Evolutionary conservation across 2,329 filamentous ascomycete genomes (phyloP), one percentile per base, ranked within the genome.

Genomic region (Scolecobasidium constrictum): DNA sequence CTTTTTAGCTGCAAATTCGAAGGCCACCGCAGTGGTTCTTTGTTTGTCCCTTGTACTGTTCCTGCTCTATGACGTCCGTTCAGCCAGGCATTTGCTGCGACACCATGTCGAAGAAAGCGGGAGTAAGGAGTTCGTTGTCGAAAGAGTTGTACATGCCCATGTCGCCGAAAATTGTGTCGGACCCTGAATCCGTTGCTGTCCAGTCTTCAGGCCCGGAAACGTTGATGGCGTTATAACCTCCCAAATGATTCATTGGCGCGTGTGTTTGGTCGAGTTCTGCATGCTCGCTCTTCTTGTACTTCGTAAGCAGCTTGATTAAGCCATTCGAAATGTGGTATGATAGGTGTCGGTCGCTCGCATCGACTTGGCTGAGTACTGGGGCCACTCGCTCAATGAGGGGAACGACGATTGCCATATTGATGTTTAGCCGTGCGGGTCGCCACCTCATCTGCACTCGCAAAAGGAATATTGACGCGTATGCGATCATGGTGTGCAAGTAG

Each of bases 401-500:
- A 19, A 35, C 20, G 17, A 42, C 40, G 17, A 36, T 34, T 11
- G 28, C 11, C 9, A 31, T 12, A 37, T 46, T 39, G n/a, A 46
- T 5, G 28, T 38, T 36, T 7, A 46, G 40, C n/a, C 38, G 40
- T 17, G 40, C 40, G n/a, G 44, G 13, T 19, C 28, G 19, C 44
- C 44, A 46, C 15, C 44, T 22, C 9, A 43, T 3, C n/a, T 43
- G 35, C 12, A 67, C 63, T 44, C 67, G 67, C 35, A 68, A 49
- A 5, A 68, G 52, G 40, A 68, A 68, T 6, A 67, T 65, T 5
- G 62, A 61, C 1, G 65, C 63, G 50, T 67, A 68, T 1, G 65
- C 64, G 35, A 68, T 65, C 63, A 67, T 68, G 43, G 64, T 66
- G 50, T 67, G 63, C 4, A 68, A 55, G 46, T 68, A 68, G 22